Evolutionary conservation across 805 yeast genomes (phyloP).

Genomic region (Cyberlindnera americana): DNA sequence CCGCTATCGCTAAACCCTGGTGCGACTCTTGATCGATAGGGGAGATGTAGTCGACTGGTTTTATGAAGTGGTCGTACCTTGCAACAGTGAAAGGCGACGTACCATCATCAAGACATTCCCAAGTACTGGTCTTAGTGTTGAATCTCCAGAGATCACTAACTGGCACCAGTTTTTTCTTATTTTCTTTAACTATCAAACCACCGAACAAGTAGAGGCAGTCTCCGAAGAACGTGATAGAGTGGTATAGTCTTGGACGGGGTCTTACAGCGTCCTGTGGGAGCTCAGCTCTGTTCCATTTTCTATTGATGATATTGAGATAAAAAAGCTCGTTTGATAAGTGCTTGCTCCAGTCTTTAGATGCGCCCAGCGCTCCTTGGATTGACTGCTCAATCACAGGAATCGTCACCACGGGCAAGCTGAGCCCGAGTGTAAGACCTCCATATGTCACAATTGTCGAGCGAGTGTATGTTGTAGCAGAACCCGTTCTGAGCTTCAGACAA

Average conservation of each 20-base stretch:
- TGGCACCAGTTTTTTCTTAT: conserved; percentile 38
- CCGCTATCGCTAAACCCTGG: conserved; percentile 50
- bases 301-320: conserved; percentile 52
- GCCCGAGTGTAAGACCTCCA: conserved; percentile 66
- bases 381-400: conserved; percentile 15
- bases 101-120: conserved; percentile 51
- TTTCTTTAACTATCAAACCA: conserved; percentile 47
- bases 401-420: conserved; percentile 26
- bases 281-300: conserved; percentile 50
- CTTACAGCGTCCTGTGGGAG: conserved; percentile 18
- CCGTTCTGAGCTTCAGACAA: conserved; percentile 60
- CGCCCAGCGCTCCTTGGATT: conserved; percentile 6
- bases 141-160: conserved; percentile 70
- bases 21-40: conserved; percentile 36
- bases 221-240: conserved; percentile 49
- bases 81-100: conserved; percentile 33
- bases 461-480: conserved; percentile 55
- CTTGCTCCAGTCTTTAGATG: conserved; percentile 6
- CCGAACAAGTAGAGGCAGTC: conserved; percentile 59
- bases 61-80: conserved; percentile 53
- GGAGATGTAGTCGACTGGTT: conserved; percentile 37
- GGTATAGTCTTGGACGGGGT: conserved; percentile 46
- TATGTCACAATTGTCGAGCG: conserved; percentile 59
- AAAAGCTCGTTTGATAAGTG: conserved; percentile 60
- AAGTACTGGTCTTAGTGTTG: conserved; percentile 45